A percentile compares a stretch with the other conserved stretches of the same genome.
These are phyloP conservation scores for Suillus tomentosus DNA, from an alignment of 768 basidiomycete genomes.

Conservation along the genomic window DNA sequence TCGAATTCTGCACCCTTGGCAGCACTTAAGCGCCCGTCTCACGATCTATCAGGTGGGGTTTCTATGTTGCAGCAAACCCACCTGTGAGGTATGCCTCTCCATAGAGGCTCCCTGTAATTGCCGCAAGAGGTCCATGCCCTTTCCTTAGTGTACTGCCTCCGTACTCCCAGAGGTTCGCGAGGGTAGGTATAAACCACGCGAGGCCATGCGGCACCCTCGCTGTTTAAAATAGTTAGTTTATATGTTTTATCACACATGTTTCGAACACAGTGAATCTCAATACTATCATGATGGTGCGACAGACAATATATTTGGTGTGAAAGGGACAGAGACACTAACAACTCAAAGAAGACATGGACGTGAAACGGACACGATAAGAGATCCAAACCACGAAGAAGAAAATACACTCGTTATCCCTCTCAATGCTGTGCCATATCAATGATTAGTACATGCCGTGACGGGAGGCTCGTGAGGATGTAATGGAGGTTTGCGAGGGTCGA, in stretches of 20 bases:
- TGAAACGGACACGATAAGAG: background rate
- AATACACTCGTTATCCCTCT: background rate
- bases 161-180: background rate
- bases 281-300: background rate
- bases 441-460: background rate
- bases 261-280: background rate
- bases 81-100: slow-evolving; percentile 5
- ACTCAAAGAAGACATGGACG: background rate
- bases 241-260: background rate
- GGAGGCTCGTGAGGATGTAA: background rate
- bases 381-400: background rate
- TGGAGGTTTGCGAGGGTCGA: background rate
- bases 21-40: too few relatives aligned
- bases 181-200: background rate
- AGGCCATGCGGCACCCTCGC: background rate
- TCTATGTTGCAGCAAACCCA: background rate
- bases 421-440: background rate
- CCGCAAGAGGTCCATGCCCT: background rate
- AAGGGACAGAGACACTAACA: background rate
- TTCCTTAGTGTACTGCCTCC: background rate
- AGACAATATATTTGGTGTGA: background rate
- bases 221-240: background rate
- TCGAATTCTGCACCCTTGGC: background rate
- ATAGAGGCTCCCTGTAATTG: slow-evolving; percentile 3
- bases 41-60: background rate